A percentile compares a stretch with the other conserved stretches of the same genome.
Evolutionary conservation across 495 filamentous ascomycete genomes (phyloP).

Genomic region (Hypoxylon perforatum): DNA sequence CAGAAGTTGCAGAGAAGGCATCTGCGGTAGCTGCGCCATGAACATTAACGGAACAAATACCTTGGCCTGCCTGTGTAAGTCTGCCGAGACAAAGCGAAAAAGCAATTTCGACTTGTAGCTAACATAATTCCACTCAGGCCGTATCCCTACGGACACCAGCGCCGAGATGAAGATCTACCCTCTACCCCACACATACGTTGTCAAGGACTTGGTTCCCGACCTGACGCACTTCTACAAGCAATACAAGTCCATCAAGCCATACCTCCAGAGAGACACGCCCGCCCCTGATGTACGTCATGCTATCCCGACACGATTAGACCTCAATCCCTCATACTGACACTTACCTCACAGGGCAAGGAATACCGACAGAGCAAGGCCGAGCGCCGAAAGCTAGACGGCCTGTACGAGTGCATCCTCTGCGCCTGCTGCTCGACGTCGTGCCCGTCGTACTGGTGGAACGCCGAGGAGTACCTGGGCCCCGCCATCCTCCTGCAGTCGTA

Average conservation of each 20-base stretch:
- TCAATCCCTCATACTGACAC: slow-evolving; percentile 28
- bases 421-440: slow-evolving; percentile 99
- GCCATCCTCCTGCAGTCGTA: slow-evolving; percentile 96
- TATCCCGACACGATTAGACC: slow-evolving; percentile 2
- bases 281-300: slow-evolving; percentile 74
- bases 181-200: slow-evolving; percentile 97
- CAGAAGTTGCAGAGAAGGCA: slow-evolving; percentile 94
- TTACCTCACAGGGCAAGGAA: slow-evolving; percentile 75
- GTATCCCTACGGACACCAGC: slow-evolving; percentile 84
- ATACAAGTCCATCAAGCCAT: slow-evolving; percentile 99
- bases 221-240: slow-evolving; percentile 99
- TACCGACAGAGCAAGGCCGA: slow-evolving; percentile 88
- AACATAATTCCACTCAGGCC: slow-evolving; percentile 67
- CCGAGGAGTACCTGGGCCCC: slow-evolving; percentile 96
- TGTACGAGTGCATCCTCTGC: slow-evolving; percentile 99
- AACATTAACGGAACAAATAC: slow-evolving; percentile 99
- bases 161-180: slow-evolving; percentile 96
- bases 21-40: slow-evolving; percentile 98
- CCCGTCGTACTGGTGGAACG: slow-evolving; percentile 99
- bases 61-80: slow-evolving; percentile 95
- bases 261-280: slow-evolving; percentile 87
- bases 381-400: slow-evolving; percentile 94
- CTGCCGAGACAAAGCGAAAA: not conserved
- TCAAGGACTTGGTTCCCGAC: slow-evolving; percentile 98
- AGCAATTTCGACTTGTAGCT: slow-evolving; percentile 2